Base-by-base conservation (phyloP, 139 green algal species). In the Tetratostichococcus sp. region DNA sequence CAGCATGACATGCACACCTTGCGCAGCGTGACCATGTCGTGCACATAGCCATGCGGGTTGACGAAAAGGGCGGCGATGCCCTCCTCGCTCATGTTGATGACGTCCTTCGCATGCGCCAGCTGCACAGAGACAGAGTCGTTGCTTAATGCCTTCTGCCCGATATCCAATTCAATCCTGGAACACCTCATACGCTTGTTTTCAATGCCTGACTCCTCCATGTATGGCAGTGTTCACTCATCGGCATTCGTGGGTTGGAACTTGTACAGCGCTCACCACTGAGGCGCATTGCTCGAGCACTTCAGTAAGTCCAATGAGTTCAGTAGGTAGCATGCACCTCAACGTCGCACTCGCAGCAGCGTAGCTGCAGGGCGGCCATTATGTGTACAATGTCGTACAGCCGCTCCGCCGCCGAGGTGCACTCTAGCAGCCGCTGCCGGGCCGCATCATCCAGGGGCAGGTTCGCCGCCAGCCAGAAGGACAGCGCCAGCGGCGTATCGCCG, bases 21-120 rank as follows among this genome's bases (percentile, higher is more conserved):
- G 43, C 70, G 73, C 72, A 88, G 69, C 19, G 83, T 88, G 34
- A 84, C 67, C 39, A 88, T 87, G 78, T 88, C 83, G 76, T 89
- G 81, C 2, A 86, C 79, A 31, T 72, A 82, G 42, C 79, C 81
- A 71, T 86, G 75, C 0, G 66, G 62, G 77, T 89, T 87, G 28
- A 86, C 81, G 43, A 82, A 89, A 14, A 74, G 74, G 30, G 72
- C 75, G 23, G 77, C 76, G n/a, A 75, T 76, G 26, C 83, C 83
- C 75, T 87, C 81, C 30, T 82, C 75, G 43, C 57, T 83, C 77
- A 89, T 83, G 30, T 77, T 73, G 21, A 83, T 28, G 11, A 82
- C 70, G n/a, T 76, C 65, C 32, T 34, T 65, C 33, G 50, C 75
- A 26, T 71, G 34, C 14, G 74, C 66, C 3, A 87, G 28, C 69